Evolutionary conservation across 2,329 filamentous ascomycete genomes (phyloP).

Genomic region (Bipolaris gigantea): DNA sequence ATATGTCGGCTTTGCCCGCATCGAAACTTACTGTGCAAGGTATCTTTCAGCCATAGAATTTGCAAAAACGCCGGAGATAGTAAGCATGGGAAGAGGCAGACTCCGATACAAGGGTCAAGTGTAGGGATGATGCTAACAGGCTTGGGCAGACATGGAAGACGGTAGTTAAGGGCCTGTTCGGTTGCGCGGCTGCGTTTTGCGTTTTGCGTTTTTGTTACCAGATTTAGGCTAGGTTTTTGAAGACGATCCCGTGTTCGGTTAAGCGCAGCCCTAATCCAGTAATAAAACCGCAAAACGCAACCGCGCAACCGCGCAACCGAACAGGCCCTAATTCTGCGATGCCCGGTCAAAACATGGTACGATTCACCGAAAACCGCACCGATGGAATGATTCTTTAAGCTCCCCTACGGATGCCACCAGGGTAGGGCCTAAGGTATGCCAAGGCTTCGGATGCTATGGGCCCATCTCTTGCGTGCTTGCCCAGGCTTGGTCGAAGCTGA

Average conservation of each 20-base stretch:
- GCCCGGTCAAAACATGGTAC: neutral
- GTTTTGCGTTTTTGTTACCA: too few relatives aligned
- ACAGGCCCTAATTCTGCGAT: neutral
- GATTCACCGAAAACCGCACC: neutral
- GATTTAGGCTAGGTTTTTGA: too few relatives aligned
- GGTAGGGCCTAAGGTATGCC: constrained; percentile 2
- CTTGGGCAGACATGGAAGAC: neutral
- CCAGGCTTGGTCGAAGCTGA: constrained; percentile 3
- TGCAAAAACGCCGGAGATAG: neutral
- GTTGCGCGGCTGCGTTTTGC: too few relatives aligned
- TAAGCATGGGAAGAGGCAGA: neutral
- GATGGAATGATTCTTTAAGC: neutral
- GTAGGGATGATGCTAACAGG: neutral
- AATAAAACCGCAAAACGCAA: too few relatives aligned
- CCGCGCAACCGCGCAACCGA: too few relatives aligned
- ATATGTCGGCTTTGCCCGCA: neutral
- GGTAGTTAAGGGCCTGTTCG: too few relatives aligned
- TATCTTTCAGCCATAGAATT: neutral
- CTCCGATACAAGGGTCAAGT: neutral
- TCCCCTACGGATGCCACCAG: neutral
- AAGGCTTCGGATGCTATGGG: constrained; percentile 2
- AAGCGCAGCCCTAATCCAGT: too few relatives aligned
- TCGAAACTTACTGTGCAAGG: neutral
- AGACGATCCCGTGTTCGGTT: too few relatives aligned
- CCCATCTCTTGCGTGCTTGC: constrained; percentile 1